Conservation (phyloP, 306 rosid genomes). For the Prosopis cineraria region DNA sequence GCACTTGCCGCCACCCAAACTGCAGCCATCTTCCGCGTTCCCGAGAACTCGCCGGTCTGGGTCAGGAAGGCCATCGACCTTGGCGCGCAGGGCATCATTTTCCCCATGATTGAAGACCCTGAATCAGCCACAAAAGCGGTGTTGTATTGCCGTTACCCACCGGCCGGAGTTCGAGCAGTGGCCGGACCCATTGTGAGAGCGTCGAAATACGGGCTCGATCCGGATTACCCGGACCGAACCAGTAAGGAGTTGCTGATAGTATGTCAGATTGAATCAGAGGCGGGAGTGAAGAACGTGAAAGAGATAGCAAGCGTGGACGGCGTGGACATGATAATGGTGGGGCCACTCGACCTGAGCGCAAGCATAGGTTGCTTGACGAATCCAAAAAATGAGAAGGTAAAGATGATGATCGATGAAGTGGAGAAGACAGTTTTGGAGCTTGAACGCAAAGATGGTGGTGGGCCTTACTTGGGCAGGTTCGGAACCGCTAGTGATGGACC, state of each 20-base stretch:
- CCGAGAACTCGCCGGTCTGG: constrained; percentile 9
- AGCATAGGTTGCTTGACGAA: background rate
- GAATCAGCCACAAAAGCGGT: constrained; percentile 18
- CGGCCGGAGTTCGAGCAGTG: constrained; percentile 4
- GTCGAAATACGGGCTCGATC: background rate
- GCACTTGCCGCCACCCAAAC: constrained; percentile 16
- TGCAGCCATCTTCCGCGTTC: background rate
- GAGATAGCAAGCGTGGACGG: constrained; percentile 10
- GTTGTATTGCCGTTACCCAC: constrained; percentile 17
- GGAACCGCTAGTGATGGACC: background rate
- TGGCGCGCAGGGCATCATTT: constrained; percentile 2
- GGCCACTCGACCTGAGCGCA: constrained; percentile 2
- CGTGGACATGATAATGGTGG: constrained; percentile 16
- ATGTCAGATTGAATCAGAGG: constrained; percentile 7
- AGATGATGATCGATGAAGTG: background rate
- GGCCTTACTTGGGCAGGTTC: background rate
- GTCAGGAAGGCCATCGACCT: constrained; percentile 4
- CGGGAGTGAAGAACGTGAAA: background rate
- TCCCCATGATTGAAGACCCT: constrained; percentile 1
- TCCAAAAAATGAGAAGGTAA: constrained; percentile 1
- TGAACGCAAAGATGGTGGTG: background rate
- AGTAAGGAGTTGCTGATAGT: background rate
- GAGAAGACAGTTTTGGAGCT: constrained; percentile 5
- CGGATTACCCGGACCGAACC: background rate
- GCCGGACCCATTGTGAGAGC: constrained; percentile 1